These are phyloP conservation scores for Ricinus communis DNA, from an alignment of 345 rosid species.

Conservation along the genomic window DNA sequence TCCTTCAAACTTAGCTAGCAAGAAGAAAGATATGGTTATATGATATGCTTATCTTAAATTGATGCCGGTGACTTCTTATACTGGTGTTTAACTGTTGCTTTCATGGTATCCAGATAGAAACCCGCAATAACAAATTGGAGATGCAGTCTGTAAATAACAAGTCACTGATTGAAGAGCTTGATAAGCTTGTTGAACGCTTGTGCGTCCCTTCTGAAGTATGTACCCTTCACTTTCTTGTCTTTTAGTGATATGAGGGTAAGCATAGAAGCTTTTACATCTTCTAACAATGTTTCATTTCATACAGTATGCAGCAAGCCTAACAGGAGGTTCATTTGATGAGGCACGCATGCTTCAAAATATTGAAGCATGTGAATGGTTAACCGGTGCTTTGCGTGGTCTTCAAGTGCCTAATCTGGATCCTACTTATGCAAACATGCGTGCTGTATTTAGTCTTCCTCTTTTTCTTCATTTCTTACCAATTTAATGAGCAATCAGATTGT, in stretches of 20 bases:
- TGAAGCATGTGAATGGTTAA: slow-evolving; percentile 98
- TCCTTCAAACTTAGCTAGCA: slow-evolving; percentile 8
- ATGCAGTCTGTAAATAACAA: slow-evolving; percentile 94
- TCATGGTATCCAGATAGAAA: slow-evolving; percentile 72
- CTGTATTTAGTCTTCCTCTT: slow-evolving; percentile 51
- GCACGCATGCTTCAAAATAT: slow-evolving; percentile 84
- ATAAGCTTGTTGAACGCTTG: slow-evolving; percentile 78
- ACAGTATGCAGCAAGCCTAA: slow-evolving; percentile 79
- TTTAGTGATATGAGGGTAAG: neutral
- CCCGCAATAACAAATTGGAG: slow-evolving; percentile 93
- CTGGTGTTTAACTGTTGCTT: slow-evolving; percentile 17
- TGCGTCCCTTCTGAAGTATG: slow-evolving; percentile 86
- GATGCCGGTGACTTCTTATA: slow-evolving; percentile 11
- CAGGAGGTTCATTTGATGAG: slow-evolving; percentile 94
- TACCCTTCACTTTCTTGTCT: neutral
- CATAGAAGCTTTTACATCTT: slow-evolving; percentile 9
- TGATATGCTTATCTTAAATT: slow-evolving; percentile 9
- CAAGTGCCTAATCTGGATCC: slow-evolving; percentile 86
- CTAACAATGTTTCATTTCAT: slow-evolving; percentile 38
- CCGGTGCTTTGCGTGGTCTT: slow-evolving; percentile 73
- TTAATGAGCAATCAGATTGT: neutral
- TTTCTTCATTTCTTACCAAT: slow-evolving; percentile 5
- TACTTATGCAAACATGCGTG: slow-evolving; percentile 75
- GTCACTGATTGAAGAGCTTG: slow-evolving; percentile 90
- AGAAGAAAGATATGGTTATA: neutral